Conservation (phyloP, 129 eudicot species). For the Tagetes erecta region DNA sequence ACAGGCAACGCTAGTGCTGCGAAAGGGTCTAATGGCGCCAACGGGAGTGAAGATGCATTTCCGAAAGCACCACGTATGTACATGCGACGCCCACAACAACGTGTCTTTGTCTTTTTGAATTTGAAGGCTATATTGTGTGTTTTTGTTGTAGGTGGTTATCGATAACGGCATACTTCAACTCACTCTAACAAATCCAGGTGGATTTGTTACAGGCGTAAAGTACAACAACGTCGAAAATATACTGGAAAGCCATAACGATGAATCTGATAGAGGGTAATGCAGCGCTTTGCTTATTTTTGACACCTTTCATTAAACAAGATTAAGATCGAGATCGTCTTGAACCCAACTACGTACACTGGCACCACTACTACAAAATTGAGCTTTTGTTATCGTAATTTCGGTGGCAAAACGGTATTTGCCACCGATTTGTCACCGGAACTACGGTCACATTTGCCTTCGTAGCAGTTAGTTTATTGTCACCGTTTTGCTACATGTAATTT, state of each 20-base stretch:
- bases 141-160: slow-evolving; percentile 51
- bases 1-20: neutral
- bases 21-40: slow-evolving; percentile 18
- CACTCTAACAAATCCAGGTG: slow-evolving; percentile 71
- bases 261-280: slow-evolving; percentile 61
- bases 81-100: neutral
- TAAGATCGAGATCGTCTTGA: neutral
- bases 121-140: slow-evolving; percentile 1
- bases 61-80: slow-evolving; percentile 38
- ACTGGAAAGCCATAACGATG: slow-evolving; percentile 54
- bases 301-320: neutral
- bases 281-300: too few relatives aligned
- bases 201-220: slow-evolving; percentile 54
- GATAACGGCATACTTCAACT: slow-evolving; percentile 69
- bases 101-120: neutral
- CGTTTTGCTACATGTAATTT: too few relatives aligned
- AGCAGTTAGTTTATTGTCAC: too few relatives aligned
- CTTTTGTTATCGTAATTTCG: too few relatives aligned
- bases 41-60: slow-evolving; percentile 39
- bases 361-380: neutral
- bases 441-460: too few relatives aligned
- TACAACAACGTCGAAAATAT: slow-evolving; percentile 62
- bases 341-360: neutral
- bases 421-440: too few relatives aligned
- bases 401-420: too few relatives aligned